Conservation (phyloP, 2,329 filamentous ascomycete genomes). For the Epichloe festucae region DNA sequence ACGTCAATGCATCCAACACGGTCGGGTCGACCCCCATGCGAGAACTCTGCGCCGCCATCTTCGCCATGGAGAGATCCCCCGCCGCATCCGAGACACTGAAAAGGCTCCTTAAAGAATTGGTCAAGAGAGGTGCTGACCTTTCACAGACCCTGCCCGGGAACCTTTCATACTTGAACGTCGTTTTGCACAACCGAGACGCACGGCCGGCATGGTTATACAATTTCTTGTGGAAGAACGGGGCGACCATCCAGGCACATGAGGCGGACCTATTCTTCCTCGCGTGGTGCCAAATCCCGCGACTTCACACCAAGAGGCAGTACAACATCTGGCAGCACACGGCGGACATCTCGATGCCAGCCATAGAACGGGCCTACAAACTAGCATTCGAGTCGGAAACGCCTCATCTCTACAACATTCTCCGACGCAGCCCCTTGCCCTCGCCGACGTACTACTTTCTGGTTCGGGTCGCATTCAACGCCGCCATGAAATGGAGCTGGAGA, state of each 20-base stretch:
- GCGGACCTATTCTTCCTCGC: not conserved
- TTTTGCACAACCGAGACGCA: not conserved
- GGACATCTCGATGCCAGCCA: not conserved
- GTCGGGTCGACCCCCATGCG: not conserved
- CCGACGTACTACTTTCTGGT: not conserved
- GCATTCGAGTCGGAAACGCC: not conserved
- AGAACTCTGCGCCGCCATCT: not conserved
- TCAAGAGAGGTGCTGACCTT: not conserved
- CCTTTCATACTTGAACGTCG: not conserved
- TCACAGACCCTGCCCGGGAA: not conserved
- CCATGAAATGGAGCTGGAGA: not conserved
- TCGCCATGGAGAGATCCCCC: not conserved
- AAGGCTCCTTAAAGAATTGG: not conserved
- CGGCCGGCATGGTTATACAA: constrained; percentile 1
- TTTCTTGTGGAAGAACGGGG: not conserved
- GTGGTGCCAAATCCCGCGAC: not conserved
- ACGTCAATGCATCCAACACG: not conserved
- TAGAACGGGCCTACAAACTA: not conserved
- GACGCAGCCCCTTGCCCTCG: not conserved
- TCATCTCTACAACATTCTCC: not conserved
- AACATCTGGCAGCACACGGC: not conserved
- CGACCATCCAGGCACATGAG: not conserved
- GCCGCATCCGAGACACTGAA: not conserved
- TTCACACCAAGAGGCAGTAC: not conserved
- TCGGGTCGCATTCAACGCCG: not conserved